Percentiles rank a stretch among this genome's conserved stretches.
phyloP scores from a whole-genome alignment of 495 filamentous ascomycete genomes.

The Pyrenopolyporus hunteri region DNA sequence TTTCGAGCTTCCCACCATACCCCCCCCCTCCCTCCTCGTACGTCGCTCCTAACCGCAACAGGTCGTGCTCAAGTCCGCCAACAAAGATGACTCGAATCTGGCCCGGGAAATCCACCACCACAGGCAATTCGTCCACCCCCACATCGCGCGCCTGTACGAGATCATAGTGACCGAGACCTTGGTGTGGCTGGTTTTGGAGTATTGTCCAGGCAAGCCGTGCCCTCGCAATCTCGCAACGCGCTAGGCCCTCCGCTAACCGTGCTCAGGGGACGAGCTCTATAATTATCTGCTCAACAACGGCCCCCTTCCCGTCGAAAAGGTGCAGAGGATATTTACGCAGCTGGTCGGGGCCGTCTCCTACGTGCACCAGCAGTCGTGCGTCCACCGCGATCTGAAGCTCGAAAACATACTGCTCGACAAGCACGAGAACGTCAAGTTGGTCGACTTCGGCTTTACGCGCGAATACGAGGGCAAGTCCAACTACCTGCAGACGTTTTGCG shows the following conservation, averaged over 20 bases:
- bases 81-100: constrained; percentile 93
- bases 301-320: constrained; percentile 82
- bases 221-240: neutral
- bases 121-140: constrained; percentile 95
- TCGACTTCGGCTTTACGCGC: constrained; percentile 96
- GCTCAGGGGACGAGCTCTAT: constrained; percentile 90
- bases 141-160: constrained; percentile 96
- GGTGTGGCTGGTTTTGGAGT: constrained; percentile 97
- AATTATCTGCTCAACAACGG: constrained; percentile 91
- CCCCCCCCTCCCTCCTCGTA: constrained; percentile 8
- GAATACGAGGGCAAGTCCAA: constrained; percentile 96
- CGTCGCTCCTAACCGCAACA: constrained; percentile 46
- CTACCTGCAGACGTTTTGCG: constrained; percentile 96
- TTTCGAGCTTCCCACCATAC: neutral
- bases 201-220: constrained; percentile 79
- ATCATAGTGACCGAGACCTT: constrained; percentile 94
- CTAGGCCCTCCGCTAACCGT: constrained; percentile 32
- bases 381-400: constrained; percentile 94
- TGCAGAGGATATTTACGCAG: constrained; percentile 94
- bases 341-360: constrained; percentile 94
- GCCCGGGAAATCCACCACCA: constrained; percentile 98
- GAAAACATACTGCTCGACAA: constrained; percentile 98
- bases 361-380: constrained; percentile 93
- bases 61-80: constrained; percentile 98
- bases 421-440: constrained; percentile 96